Evolutionary conservation across 2,329 filamentous ascomycete genomes (phyloP), one percentile per base, ranked within the genome.

Genomic region (Fusarium dimerum): DNA sequence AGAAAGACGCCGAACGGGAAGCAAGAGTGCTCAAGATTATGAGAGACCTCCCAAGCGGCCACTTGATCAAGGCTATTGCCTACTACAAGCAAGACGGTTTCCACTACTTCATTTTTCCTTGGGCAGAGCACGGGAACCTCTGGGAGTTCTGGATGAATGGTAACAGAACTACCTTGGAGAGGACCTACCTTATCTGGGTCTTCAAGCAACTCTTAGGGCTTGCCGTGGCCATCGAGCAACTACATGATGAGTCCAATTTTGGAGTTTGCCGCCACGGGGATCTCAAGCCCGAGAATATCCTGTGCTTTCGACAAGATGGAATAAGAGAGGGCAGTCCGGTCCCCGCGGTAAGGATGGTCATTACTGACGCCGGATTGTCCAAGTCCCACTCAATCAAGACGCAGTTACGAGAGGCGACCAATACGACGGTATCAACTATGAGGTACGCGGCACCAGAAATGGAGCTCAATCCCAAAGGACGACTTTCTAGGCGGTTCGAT

Each of bases 101-200:
- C 7, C 36, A 53, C 12, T 56, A 54, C 26, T 53, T 56, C 2
- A n/a, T 56, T 1, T 56, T 56, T 16, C 53, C 53, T 1, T 56
- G 53, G 53, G 53, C 53, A 1, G 44, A 50, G 13, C 50, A 43
- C 1, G 53, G 53, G 2, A 56, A 36, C 8, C 50, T 56, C 2
- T 36, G 40, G 34, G 50, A 56, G n/a, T 54, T 56, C 13, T 56
- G 53, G 53, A 36, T 20, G 17, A 29, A 26, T 7, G 20, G 3
- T 5, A 46, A 39, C 3, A 16, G 20, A 0, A 34, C 43, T 11
- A 29, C 13, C 8, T 16, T 40, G 17, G 34, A 26, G 5, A 11
- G 5, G 1, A 13, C 17, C 12, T 40, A 49, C n/a, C 29, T 49
- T 4, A 20, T 49, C 29, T 36, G 45, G 9, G 11, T 48, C 5